Evolutionary conservation across 2,329 filamentous ascomycete species (phyloP), one percentile per base, ranked within the genome.

Genomic region (Penicillium sp.): DNA sequence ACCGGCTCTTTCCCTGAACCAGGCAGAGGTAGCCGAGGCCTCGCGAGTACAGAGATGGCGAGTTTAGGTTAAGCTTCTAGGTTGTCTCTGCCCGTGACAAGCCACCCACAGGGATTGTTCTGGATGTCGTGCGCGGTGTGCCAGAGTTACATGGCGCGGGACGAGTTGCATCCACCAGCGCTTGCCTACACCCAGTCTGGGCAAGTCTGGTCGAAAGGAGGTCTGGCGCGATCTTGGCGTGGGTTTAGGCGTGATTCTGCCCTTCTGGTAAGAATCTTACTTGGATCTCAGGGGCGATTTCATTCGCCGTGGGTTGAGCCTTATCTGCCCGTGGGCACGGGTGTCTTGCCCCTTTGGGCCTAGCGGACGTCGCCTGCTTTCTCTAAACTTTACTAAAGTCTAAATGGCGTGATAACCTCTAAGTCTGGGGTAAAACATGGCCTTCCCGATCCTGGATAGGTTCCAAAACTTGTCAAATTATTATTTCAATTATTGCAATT

Each of bases 371-470:
- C 22, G 19, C 19, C 10, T 16, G 24, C 31, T 36, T 22, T 31
- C 31, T 31, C 24, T 5, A 27, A 9, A 31, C 6, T 24, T 16
- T 50, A 4, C 27, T 31, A 31, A 9, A 31, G 31, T 24, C 19
- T 50, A 6, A 16, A 54, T 59, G 56, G 59, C 56, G 56, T 56
- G 50, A 57, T 56, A 56, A 22, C 22, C 4, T 22, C 22, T 22
- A 22, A 59, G 53, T 61, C 60, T 52, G 60, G 60, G 60, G 60
- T 61, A 61, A 56, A 37, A 55, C 39, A 53, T 49, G 50, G 41
- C 24, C 50, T 40, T 14, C 9, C 24, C 24, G 11, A 2, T 41
- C 16, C 19, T n/a, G 11, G 39, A 7, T n/a, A 33, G 16, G 22
- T 10, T n/a, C 46, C 24, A 19, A 18, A 14, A 22, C 19, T 44